Percentiles rank a stretch among this genome's conserved stretches.
These are phyloP conservation scores for Phaeophleospora eucalypticola DNA, from an alignment of 2,329 filamentous ascomycete genomes.

Conservation along the genomic window DNA sequence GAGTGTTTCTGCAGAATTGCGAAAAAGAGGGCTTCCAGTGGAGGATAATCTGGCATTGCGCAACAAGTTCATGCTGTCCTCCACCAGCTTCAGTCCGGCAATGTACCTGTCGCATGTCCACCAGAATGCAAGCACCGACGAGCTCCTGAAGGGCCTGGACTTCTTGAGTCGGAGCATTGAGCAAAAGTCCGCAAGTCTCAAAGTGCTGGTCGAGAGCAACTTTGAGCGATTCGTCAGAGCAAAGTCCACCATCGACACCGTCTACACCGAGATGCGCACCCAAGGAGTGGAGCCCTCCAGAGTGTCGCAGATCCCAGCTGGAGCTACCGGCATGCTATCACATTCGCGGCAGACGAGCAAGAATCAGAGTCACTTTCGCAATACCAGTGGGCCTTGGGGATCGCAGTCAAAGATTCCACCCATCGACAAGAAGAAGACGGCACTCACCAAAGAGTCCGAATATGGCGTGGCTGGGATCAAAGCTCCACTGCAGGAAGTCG, in stretches of 20 bases:
- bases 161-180: slow-evolving; percentile 88
- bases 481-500: slow-evolving; percentile 78
- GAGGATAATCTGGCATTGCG: slow-evolving; percentile 70
- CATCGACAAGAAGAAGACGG: slow-evolving; percentile 73
- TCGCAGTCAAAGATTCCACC: slow-evolving; percentile 34
- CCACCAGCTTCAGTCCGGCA: slow-evolving; percentile 88
- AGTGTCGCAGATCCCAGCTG: slow-evolving; percentile 15
- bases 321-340: slow-evolving; percentile 29
- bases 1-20: slow-evolving; percentile 78
- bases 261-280: slow-evolving; percentile 89
- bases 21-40: slow-evolving; percentile 70
- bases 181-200: slow-evolving; percentile 93
- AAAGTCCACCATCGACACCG: slow-evolving; percentile 96
- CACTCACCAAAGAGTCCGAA: slow-evolving; percentile 85
- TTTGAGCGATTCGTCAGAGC: slow-evolving; percentile 97
- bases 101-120: slow-evolving; percentile 92
- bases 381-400: slow-evolving; percentile 34
- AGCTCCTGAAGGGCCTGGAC: slow-evolving; percentile 75
- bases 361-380: slow-evolving; percentile 44
- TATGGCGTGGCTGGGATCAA: slow-evolving; percentile 88
- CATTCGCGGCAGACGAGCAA: slow-evolving; percentile 67
- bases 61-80: slow-evolving; percentile 91
- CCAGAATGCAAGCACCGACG: slow-evolving; percentile 75
- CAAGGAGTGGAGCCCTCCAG: slow-evolving; percentile 55
- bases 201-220: slow-evolving; percentile 93